Evolutionary conservation across 176 grass and related monocot species (phyloP).

Genomic region (Poa pratensis): DNA sequence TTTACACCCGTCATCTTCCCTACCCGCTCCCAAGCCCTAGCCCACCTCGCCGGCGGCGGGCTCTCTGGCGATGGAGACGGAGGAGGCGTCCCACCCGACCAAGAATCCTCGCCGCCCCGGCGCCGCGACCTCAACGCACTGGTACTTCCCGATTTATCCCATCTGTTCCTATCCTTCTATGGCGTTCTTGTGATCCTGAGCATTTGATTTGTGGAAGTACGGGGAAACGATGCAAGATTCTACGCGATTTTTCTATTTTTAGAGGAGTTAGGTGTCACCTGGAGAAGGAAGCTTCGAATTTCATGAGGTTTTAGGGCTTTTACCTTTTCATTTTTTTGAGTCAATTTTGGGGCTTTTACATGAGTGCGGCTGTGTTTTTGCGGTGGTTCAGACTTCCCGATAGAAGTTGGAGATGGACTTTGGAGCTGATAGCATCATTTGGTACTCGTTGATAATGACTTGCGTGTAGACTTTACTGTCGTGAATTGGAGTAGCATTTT

Average conservation of each 20-base stretch:
- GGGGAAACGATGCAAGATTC: not conserved
- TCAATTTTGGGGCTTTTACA: not conserved
- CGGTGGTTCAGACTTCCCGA: not conserved
- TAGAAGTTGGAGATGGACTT: conserved; percentile 9
- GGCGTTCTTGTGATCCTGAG: conserved; percentile 10
- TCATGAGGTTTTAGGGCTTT: not conserved
- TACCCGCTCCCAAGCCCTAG: conserved; percentile 43
- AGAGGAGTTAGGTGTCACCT: not conserved
- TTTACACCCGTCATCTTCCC: conserved; percentile 45
- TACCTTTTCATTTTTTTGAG: too few species aligned
- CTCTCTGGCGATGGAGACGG: conserved; percentile 56
- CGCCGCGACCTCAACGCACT: conserved; percentile 77
- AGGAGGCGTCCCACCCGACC: conserved; percentile 38
- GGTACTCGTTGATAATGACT: not conserved
- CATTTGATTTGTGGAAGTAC: not conserved
- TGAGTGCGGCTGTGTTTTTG: not conserved
- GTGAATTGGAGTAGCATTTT: conserved; percentile 1
- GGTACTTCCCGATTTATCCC: conserved; percentile 42
- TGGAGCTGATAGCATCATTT: not conserved
- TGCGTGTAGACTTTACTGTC: not conserved
- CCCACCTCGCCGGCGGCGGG: conserved; percentile 42
- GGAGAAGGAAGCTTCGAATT: conserved; percentile 16
- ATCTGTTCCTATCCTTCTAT: not conserved
- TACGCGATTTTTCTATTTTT: not conserved
- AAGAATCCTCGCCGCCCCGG: conserved; percentile 59